Evolutionary conservation across 2,329 filamentous ascomycete genomes (phyloP).

Genomic region (Colletotrichum ledebouriae): DNA sequence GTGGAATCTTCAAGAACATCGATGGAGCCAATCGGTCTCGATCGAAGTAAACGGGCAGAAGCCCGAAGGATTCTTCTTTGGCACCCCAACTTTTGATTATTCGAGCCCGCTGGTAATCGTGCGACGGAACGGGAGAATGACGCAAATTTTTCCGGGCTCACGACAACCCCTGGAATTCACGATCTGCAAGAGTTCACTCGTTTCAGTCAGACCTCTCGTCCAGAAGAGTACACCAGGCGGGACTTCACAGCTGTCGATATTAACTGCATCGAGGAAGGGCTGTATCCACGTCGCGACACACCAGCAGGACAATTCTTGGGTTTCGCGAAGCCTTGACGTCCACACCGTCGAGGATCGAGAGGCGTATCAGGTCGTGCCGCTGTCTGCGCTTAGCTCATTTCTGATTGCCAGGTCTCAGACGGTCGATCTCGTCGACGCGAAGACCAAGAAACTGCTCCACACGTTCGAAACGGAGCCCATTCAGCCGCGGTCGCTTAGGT

Average conservation of each 20-base stretch:
- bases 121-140: constrained; percentile 73
- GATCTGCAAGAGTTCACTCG: constrained; percentile 67
- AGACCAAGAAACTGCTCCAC: constrained; percentile 64
- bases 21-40: constrained; percentile 67
- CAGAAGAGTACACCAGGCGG: constrained; percentile 57
- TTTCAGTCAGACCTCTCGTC: constrained; percentile 62
- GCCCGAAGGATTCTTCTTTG: constrained; percentile 75
- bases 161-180: constrained; percentile 57
- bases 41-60: constrained; percentile 70
- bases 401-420: constrained; percentile 69
- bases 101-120: constrained; percentile 70
- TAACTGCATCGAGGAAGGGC: constrained; percentile 65
- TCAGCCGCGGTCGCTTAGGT: constrained; percentile 70
- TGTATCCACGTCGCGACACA: constrained; percentile 63
- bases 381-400: constrained; percentile 71
- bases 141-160: constrained; percentile 66
- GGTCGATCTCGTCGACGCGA: constrained; percentile 69
- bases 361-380: constrained; percentile 68
- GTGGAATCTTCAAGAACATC: constrained; percentile 72
- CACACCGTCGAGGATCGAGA: constrained; percentile 56
- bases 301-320: constrained; percentile 60
- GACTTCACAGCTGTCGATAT: constrained; percentile 47
- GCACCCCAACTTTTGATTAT: constrained; percentile 52
- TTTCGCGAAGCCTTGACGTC: constrained; percentile 61
- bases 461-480: constrained; percentile 72